Percentiles rank a stretch among this genome's conserved stretches.
phyloP scores from a whole-genome alignment of 2,329 filamentous ascomycete genomes.

The Grosmannia huntii region DNA sequence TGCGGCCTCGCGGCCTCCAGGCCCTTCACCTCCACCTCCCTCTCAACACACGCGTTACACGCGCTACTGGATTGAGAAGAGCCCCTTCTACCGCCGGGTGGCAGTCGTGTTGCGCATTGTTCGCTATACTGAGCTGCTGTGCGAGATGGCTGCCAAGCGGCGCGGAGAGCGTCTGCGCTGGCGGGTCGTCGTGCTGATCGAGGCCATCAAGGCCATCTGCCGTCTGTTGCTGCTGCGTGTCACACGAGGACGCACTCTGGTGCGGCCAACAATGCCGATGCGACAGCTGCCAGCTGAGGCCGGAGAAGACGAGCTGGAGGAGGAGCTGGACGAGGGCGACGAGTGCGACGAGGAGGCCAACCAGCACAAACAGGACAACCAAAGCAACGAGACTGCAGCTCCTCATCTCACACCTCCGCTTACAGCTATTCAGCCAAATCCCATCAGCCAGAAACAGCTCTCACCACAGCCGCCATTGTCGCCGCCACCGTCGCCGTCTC shows the following conservation, averaged over 20 bases:
- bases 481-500: slow-evolving; percentile 10
- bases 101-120: slow-evolving; percentile 79
- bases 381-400: neutral
- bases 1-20: slow-evolving; percentile 25
- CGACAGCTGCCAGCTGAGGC: slow-evolving; percentile 61
- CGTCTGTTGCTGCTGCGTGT: slow-evolving; percentile 67
- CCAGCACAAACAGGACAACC: slow-evolving; percentile 24
- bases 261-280: slow-evolving; percentile 76
- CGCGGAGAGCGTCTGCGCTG: slow-evolving; percentile 70
- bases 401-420: no score
- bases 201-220: slow-evolving; percentile 77
- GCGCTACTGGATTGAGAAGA: slow-evolving; percentile 50
- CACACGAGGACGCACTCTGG: slow-evolving; percentile 69
- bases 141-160: slow-evolving; percentile 91
- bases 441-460: slow-evolving; percentile 12
- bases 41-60: slow-evolving; percentile 50
- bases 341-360: slow-evolving; percentile 31
- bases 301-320: slow-evolving; percentile 32
- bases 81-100: slow-evolving; percentile 62
- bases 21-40: slow-evolving; percentile 1
- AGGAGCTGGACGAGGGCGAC: slow-evolving; percentile 21
- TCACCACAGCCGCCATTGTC: slow-evolving; percentile 9
- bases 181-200: slow-evolving; percentile 75
- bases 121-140: slow-evolving; percentile 88
- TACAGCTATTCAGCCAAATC: slow-evolving; percentile 16